Evolutionary conservation across 768 basidiomycete genomes (phyloP).

Genomic region (Hydnomerulius pinastri): DNA sequence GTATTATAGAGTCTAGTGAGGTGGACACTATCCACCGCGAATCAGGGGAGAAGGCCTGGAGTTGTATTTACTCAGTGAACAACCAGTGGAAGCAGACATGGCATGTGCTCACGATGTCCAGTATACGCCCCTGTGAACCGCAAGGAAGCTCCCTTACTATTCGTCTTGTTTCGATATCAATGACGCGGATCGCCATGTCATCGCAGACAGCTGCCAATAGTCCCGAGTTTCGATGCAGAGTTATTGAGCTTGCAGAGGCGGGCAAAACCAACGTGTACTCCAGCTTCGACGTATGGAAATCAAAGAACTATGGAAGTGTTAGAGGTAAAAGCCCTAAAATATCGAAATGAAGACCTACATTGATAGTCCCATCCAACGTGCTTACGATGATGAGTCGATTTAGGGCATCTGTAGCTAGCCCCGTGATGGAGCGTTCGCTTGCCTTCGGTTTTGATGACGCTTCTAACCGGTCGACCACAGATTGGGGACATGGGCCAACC

Average conservation of each 20-base stretch:
- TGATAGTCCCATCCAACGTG: constrained; percentile 87
- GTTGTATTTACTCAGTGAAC: constrained; percentile 7
- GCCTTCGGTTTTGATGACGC: constrained; percentile 40
- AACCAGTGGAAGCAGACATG: background rate
- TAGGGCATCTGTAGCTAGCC: constrained; percentile 82
- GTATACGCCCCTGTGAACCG: constrained; percentile 80
- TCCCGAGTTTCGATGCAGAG: constrained; percentile 82
- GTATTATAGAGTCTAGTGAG: constrained; percentile 87
- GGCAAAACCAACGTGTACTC: constrained; percentile 67
- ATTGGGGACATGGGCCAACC: constrained; percentile 63
- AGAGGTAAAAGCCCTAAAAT: background rate
- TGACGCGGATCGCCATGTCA: constrained; percentile 79
- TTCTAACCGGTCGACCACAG: constrained; percentile 47
- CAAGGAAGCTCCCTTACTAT: constrained; percentile 82
- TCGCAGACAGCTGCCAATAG: constrained; percentile 84
- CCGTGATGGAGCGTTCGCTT: constrained; percentile 66
- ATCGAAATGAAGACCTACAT: constrained; percentile 52
- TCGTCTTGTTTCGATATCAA: constrained; percentile 89
- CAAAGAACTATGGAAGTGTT: constrained; percentile 73
- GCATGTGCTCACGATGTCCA: constrained; percentile 73
- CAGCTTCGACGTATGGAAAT: constrained; percentile 86
- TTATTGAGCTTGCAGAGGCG: constrained; percentile 67
- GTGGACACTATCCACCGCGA: constrained; percentile 91
- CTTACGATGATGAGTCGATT: constrained; percentile 81
- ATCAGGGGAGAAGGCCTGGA: constrained; percentile 90